Evolutionary conservation across 2,329 filamentous ascomycete genomes (phyloP), one percentile per base, ranked within the genome.

Genomic region (Aureobasidium sp.): DNA sequence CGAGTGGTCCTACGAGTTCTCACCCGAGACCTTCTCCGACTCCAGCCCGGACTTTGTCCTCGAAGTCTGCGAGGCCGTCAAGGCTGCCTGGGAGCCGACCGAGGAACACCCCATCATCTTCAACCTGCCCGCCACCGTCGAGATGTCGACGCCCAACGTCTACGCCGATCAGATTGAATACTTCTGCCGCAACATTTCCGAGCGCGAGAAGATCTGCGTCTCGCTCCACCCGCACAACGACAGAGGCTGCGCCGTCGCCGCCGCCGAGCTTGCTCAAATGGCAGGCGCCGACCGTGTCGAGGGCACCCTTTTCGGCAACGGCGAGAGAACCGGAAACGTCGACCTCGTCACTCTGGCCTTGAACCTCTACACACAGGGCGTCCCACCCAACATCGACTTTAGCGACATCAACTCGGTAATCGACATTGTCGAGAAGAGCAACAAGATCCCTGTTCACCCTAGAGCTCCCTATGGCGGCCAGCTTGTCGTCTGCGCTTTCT

Each of bases 81-180:
- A 96, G 82, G 87, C 82, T 6, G 94, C 92, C 0, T 99, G 94
- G 94, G 91, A 82, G 65, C 93, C 94, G 0, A 85, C 84, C 0
- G 85, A 80, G 42, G 85, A 90, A 74, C 87, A 86, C 68, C 90
- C 88, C 52, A 90, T 99, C 75, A 96, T 99, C 73, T 94, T 99
- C 82, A 97, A 97, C 78, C 82, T 99, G 57, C 93, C 94, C 0
- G 93, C 94, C 1, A 99, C 94, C 0, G 93, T 97, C 39, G 94
- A 99, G 78, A 87, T 97, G 86, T 79, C 90, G 0, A 97, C 94
- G 0, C 92, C 92, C 37, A 99, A 99, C 73, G 84, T 97, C 52
- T 99, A 94, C 73, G 94, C 94, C 55, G 94, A 99, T 72, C 89
- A 95, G 78, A 90, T 99, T 65, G 94, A 99, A 74, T 96, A 90